phyloP scores from a whole-genome alignment of 1,284 basidiomycete genomes.

The Grifola frondosa region DNA sequence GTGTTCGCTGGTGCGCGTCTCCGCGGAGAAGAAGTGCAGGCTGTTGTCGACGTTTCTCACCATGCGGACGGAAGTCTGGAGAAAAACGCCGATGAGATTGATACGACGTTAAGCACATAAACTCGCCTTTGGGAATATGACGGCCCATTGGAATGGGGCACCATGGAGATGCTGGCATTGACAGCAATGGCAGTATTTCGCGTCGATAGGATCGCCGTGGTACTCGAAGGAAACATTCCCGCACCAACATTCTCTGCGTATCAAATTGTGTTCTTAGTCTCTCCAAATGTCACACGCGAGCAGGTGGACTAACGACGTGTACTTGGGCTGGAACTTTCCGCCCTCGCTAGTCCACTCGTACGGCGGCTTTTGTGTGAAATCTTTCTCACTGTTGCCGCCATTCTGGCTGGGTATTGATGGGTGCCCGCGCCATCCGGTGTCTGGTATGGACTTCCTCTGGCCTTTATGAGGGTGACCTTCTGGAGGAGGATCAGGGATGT shows the following conservation, averaged over 20 bases:
- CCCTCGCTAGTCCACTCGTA: slow-evolving; percentile 31
- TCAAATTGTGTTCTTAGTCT: background rate
- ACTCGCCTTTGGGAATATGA: slow-evolving; percentile 33
- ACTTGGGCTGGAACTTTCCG: slow-evolving; percentile 29
- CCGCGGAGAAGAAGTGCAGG: slow-evolving; percentile 36
- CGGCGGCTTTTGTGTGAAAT: slow-evolving; percentile 34
- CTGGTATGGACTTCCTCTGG: slow-evolving; percentile 20
- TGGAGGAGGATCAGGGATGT: slow-evolving; percentile 26
- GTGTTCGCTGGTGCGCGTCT: slow-evolving; percentile 21
- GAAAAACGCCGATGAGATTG: background rate
- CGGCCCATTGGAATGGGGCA: slow-evolving; percentile 37
- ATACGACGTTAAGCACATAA: background rate
- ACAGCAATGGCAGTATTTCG: slow-evolving; percentile 35
- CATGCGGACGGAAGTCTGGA: slow-evolving; percentile 33
- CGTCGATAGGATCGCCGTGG: slow-evolving; percentile 34
- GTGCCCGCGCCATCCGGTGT: slow-evolving; percentile 31
- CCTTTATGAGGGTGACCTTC: slow-evolving; percentile 20
- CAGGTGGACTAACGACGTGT: slow-evolving; percentile 24
- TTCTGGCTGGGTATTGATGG: slow-evolving; percentile 27
- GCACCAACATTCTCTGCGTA: slow-evolving; percentile 34
- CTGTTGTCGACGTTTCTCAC: slow-evolving; percentile 28
- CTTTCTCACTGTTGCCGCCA: slow-evolving; percentile 28
- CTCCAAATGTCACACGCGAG: background rate
- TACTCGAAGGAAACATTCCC: slow-evolving; percentile 34
- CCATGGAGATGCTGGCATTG: slow-evolving; percentile 35